Evolutionary conservation across 2,329 filamentous ascomycete genomes (phyloP).

Genomic region (Aureobasidium zeae): DNA sequence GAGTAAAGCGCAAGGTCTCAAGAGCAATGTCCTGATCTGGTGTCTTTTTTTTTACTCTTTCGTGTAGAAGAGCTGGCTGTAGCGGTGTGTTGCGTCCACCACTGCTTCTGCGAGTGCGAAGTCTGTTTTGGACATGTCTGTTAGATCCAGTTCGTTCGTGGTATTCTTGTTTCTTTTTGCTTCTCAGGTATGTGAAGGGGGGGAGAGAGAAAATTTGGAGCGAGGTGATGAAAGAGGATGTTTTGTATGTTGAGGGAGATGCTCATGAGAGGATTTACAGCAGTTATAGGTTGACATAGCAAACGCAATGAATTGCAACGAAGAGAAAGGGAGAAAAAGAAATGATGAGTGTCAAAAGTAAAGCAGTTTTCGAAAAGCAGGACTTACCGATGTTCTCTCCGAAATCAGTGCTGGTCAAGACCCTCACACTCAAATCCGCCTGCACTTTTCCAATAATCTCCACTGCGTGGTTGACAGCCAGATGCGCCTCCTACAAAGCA

Average conservation of each 20-base stretch:
- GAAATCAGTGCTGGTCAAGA: conserved; percentile 59
- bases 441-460: conserved; percentile 77
- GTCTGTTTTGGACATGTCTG: conserved; percentile 44
- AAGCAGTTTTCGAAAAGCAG: not conserved
- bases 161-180: not conserved
- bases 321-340: not conserved
- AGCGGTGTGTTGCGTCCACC: conserved; percentile 75
- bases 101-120: conserved; percentile 66
- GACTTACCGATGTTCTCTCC: conserved; percentile 60
- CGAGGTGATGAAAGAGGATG: not conserved
- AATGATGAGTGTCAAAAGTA: not conserved
- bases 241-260: too few species aligned
- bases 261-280: too few species aligned
- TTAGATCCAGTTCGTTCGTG: not conserved
- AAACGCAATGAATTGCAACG: not conserved
- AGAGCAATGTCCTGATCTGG: too few species aligned
- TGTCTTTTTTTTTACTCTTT: conserved; percentile 28
- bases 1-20: too few species aligned
- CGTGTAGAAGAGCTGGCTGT: conserved; percentile 72
- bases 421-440: conserved; percentile 61
- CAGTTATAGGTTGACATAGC: not conserved
- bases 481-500: conserved; percentile 56
- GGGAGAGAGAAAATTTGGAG: not conserved
- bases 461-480: conserved; percentile 58
- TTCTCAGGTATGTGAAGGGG: not conserved